Evolutionary conservation across 2,329 filamentous ascomycete species (phyloP).

Genomic region (Claviceps spartinae): DNA sequence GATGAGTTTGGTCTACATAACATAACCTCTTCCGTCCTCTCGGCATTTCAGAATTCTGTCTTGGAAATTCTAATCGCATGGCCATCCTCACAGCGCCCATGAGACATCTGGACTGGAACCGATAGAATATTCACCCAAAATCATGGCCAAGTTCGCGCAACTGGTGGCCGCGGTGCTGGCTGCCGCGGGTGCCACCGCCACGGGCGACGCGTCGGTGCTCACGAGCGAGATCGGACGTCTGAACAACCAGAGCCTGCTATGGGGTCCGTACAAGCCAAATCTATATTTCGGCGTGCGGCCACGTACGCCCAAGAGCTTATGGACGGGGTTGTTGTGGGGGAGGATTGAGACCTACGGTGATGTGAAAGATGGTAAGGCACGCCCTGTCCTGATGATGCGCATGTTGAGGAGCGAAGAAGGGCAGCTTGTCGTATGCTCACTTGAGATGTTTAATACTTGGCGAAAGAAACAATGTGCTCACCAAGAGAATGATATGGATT

Average conservation of each 20-base stretch:
- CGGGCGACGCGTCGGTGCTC: constrained; percentile 24
- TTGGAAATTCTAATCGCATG: too few species aligned
- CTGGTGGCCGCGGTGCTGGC: constrained; percentile 17
- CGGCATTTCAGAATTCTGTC: too few species aligned
- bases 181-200: constrained; percentile 13
- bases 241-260: constrained; percentile 77
- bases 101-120: not conserved
- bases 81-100: not conserved
- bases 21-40: not conserved
- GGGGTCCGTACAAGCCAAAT: constrained; percentile 91
- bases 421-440: not conserved
- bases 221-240: constrained; percentile 35
- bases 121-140: not conserved
- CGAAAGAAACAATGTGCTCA: not conserved
- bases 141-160: constrained; percentile 20
- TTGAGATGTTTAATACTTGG: not conserved
- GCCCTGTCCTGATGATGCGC: not conserved
- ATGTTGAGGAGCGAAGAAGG: too few species aligned
- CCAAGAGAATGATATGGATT: not conserved
- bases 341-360: constrained; percentile 66
- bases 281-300: constrained; percentile 87
- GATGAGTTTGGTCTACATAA: not conserved
- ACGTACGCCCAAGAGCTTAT: constrained; percentile 65
- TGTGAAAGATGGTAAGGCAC: constrained; percentile 54
- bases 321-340: constrained; percentile 78